phyloP scores from a whole-genome alignment of 768 basidiomycete species.

The Lepiota venenata region DNA sequence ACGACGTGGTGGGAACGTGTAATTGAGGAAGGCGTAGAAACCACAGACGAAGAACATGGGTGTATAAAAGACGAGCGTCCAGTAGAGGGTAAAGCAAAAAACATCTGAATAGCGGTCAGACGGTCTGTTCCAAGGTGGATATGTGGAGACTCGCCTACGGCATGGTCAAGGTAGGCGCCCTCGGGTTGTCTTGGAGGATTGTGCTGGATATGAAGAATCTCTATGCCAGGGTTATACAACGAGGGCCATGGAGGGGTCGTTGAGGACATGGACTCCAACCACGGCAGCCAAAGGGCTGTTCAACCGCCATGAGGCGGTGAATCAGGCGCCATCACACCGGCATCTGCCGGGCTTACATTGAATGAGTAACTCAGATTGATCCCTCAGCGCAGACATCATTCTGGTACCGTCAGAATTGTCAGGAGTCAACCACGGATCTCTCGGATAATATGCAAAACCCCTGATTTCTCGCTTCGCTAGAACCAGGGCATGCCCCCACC shows the following conservation, averaged over 20 bases:
- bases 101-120: conserved; percentile 29
- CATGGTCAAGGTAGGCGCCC: conserved; percentile 40
- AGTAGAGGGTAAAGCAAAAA: conserved; percentile 51
- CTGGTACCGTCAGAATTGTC: no score
- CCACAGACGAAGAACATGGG: conserved; percentile 49
- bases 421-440: no score
- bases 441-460: no score
- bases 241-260: conserved; percentile 43
- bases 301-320: no score
- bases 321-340: no score
- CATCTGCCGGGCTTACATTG: no score
- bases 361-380: no score
- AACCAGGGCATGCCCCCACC: no score
- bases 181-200: conserved; percentile 33
- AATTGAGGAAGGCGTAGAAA: conserved; percentile 47
- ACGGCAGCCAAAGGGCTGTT: no score
- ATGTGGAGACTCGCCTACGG: conserved; percentile 27
- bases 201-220: conserved; percentile 42
- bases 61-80: conserved; percentile 48
- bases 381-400: no score
- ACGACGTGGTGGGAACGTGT: conserved; percentile 40
- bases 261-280: neutral
- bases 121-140: neutral
- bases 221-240: conserved; percentile 47
- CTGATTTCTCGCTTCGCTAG: no score